Percentiles rank a stretch among this genome's conserved stretches.
Conservation (phyloP, 495 filamentous ascomycete genomes). For the Apiosordaria backusii region DNA sequence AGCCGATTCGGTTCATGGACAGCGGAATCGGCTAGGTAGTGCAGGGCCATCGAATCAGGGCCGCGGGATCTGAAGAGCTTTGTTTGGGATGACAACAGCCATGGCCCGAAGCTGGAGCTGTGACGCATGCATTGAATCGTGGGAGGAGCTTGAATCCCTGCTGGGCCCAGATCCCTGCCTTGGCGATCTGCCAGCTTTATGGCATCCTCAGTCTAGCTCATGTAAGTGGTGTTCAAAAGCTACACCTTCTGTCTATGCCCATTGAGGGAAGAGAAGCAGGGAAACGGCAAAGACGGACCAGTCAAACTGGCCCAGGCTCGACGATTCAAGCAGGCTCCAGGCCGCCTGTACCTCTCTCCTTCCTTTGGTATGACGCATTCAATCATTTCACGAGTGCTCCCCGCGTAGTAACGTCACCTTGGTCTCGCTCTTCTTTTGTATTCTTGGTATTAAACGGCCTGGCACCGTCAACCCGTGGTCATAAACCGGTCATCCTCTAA, state of each 20-base stretch:
- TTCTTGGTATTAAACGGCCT: slow-evolving; percentile 13
- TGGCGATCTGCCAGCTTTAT: background rate
- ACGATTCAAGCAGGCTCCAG: slow-evolving; percentile 4
- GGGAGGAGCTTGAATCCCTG: background rate
- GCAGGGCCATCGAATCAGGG: background rate
- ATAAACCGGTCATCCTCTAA: slow-evolving; percentile 12
- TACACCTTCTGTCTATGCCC: background rate
- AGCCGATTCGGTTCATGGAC: background rate
- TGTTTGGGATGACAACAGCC: background rate
- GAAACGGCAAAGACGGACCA: no score
- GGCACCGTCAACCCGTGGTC: slow-evolving; percentile 1
- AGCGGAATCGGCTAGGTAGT: background rate
- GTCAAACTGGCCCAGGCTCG: background rate
- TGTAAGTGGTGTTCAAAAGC: background rate
- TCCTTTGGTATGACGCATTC: slow-evolving; percentile 21
- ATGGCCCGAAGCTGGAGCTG: slow-evolving; percentile 6
- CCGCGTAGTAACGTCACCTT: slow-evolving; percentile 9
- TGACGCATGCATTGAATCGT: slow-evolving; percentile 20
- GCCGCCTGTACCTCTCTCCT: slow-evolving; percentile 5
- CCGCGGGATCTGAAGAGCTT: background rate
- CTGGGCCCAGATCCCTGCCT: background rate
- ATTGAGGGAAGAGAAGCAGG: background rate
- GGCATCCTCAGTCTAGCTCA: background rate
- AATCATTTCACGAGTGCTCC: slow-evolving; percentile 6
- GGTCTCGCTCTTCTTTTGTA: background rate